phyloP scores from a whole-genome alignment of 2,329 filamentous ascomycete genomes.

The Fusarium sp. region DNA sequence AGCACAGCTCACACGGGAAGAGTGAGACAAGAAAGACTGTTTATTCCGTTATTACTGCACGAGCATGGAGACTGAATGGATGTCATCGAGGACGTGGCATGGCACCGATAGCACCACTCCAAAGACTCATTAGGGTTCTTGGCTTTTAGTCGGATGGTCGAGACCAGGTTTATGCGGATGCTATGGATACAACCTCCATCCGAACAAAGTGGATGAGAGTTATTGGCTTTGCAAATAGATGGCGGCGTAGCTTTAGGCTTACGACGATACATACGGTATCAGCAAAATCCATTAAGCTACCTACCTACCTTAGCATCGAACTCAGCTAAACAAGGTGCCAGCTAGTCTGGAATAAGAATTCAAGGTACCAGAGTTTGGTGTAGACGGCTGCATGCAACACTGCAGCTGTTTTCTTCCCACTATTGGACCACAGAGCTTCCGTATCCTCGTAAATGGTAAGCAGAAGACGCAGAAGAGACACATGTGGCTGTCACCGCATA shows the following conservation, averaged over 20 bases:
- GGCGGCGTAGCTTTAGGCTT: slow-evolving; percentile 28
- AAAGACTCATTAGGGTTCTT: slow-evolving; percentile 22
- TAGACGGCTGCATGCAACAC: slow-evolving; percentile 31
- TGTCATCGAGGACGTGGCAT: slow-evolving; percentile 32
- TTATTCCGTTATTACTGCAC: slow-evolving; percentile 27
- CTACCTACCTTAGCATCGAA: not conserved
- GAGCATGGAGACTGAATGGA: slow-evolving; percentile 18
- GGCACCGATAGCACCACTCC: slow-evolving; percentile 28
- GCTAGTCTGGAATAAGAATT: slow-evolving; percentile 27
- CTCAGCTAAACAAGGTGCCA: slow-evolving; percentile 17
- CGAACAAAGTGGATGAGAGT: slow-evolving; percentile 8
- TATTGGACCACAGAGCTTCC: slow-evolving; percentile 28
- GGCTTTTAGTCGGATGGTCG: slow-evolving; percentile 8
- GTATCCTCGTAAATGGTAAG: slow-evolving; percentile 37
- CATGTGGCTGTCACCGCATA: slow-evolving; percentile 39
- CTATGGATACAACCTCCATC: slow-evolving; percentile 6
- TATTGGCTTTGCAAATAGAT: slow-evolving; percentile 27
- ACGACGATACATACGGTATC: slow-evolving; percentile 7
- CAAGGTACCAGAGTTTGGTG: slow-evolving; percentile 25
- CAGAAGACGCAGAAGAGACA: slow-evolving; percentile 13
- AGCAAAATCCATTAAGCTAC: slow-evolving; percentile 1
- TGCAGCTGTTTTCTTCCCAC: slow-evolving; percentile 8
- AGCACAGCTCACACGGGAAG: slow-evolving; percentile 9
- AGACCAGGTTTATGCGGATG: slow-evolving; percentile 15
- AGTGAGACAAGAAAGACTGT: slow-evolving; percentile 16